These are phyloP conservation scores for Acanthamoeba lenticulata DNA, from an alignment of 208 protist genomes.

Conservation along the genomic window DNA sequence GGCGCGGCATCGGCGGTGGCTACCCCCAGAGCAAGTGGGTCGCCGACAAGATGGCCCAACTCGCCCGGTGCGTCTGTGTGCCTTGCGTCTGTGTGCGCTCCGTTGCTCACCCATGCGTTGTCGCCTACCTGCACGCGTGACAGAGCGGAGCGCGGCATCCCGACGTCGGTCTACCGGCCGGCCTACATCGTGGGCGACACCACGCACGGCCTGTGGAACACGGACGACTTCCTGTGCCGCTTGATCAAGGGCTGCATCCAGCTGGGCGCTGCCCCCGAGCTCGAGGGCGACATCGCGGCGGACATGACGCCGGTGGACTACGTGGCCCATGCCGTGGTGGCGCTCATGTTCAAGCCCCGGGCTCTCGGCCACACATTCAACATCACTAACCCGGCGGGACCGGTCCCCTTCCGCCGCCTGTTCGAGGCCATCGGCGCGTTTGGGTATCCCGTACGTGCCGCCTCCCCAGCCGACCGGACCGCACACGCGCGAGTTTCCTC, in stretches of 20 bases:
- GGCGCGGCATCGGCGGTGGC: slow-evolving; percentile 75
- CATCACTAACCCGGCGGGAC: slow-evolving; percentile 38
- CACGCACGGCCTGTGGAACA: slow-evolving; percentile 76
- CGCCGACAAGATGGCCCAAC: slow-evolving; percentile 75
- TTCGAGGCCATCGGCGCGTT: slow-evolving; percentile 21
- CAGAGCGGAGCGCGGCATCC: slow-evolving; percentile 70
- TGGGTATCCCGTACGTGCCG: background rate
- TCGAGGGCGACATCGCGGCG: slow-evolving; percentile 47
- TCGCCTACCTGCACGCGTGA: background rate
- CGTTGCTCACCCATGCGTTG: background rate
- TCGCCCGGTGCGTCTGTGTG: slow-evolving; percentile 18
- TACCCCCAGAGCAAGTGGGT: slow-evolving; percentile 85
- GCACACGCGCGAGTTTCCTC: background rate
- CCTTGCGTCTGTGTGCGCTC: background rate
- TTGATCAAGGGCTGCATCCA: slow-evolving; percentile 81
- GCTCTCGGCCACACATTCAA: background rate
- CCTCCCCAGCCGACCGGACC: background rate
- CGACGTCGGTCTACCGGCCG: slow-evolving; percentile 73
- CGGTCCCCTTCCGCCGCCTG: slow-evolving; percentile 21
- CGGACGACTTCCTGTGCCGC: slow-evolving; percentile 81
- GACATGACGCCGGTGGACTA: slow-evolving; percentile 82
- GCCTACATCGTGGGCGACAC: slow-evolving; percentile 76
- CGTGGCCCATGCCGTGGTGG: slow-evolving; percentile 70
- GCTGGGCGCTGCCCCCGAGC: slow-evolving; percentile 71
- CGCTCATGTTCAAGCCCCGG: slow-evolving; percentile 2